A percentile compares a stretch with the other conserved stretches of the same genome.
These are phyloP conservation scores for Saccharomyces hybrid DNA, from an alignment of 1,139 yeast species.

Conservation along the genomic window DNA sequence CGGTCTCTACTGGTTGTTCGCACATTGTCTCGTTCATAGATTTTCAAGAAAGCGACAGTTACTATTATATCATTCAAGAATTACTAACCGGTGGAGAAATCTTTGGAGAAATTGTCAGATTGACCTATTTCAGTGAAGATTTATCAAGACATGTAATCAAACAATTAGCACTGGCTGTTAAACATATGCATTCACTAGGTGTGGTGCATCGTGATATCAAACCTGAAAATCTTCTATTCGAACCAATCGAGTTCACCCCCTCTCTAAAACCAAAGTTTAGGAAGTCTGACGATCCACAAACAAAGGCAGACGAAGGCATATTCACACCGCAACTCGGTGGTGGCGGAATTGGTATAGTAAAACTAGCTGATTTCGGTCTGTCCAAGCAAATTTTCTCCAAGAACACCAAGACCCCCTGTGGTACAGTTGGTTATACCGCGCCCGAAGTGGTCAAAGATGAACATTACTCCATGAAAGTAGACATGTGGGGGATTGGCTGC, in stretches of 20 bases:
- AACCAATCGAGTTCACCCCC: constrained; percentile 63
- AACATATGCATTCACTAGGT: constrained; percentile 75
- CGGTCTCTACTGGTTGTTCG: constrained; percentile 42
- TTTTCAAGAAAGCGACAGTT: constrained; percentile 53
- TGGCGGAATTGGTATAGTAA: constrained; percentile 80
- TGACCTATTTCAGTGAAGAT: constrained; percentile 84
- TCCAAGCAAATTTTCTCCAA: constrained; percentile 72
- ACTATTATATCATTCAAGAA: constrained; percentile 78
- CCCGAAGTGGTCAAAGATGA: constrained; percentile 90
- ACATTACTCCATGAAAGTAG: constrained; percentile 81
- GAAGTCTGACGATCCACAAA: constrained; percentile 60
- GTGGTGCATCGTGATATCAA: constrained; percentile 93
- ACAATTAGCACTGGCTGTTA: constrained; percentile 78
- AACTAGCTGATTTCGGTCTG: constrained; percentile 88
- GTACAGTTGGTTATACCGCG: constrained; percentile 87
- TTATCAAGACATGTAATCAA: constrained; percentile 75
- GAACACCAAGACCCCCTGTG: constrained; percentile 79
- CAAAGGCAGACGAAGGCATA: constrained; percentile 81
- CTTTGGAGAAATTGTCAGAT: constrained; percentile 85
- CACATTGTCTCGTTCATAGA: constrained; percentile 68
- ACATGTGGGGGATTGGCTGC: constrained; percentile 95
- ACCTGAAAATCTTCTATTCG: constrained; percentile 84
- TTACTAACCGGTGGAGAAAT: constrained; percentile 90
- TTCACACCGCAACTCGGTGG: constrained; percentile 66
- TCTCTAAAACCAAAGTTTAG: constrained; percentile 46